Conservation (phyloP, 1,139 yeast genomes). For the Nadsonia starkeyi-henricii region DNA sequence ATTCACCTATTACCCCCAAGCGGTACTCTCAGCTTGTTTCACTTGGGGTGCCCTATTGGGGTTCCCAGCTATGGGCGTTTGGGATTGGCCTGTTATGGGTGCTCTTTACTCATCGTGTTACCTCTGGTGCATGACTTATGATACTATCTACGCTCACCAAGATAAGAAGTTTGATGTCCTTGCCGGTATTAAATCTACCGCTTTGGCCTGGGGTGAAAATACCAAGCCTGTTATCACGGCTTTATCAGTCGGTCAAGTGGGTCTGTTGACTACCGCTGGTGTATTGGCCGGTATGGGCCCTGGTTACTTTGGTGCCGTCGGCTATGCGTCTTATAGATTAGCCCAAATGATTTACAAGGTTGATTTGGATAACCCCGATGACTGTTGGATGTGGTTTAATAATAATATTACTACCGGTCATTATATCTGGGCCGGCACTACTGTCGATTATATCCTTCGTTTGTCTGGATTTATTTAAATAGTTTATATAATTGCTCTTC, state of each 20-base stretch:
- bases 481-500: neutral
- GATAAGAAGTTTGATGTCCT: conserved; percentile 75
- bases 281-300: conserved; percentile 77
- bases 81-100: conserved; percentile 55
- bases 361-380: conserved; percentile 59
- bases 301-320: conserved; percentile 52
- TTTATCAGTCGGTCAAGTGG: conserved; percentile 54
- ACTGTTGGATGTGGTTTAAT: conserved; percentile 72
- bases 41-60: conserved; percentile 94
- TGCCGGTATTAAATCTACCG: conserved; percentile 92
- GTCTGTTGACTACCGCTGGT: conserved; percentile 57
- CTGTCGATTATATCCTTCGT: conserved; percentile 53
- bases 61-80: conserved; percentile 88
- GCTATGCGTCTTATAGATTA: conserved; percentile 55
- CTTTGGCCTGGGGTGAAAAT: conserved; percentile 78
- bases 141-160: conserved; percentile 94
- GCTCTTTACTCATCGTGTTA: conserved; percentile 68
- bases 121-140: conserved; percentile 92
- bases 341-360: conserved; percentile 55
- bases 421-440: conserved; percentile 60
- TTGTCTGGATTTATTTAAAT: conserved; percentile 32
- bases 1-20: conserved; percentile 91
- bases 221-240: conserved; percentile 57
- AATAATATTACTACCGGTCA: conserved; percentile 74
- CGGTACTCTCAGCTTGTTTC: conserved; percentile 65